Conservation (phyloP, 148 eudicot species). For the Camellia granthamiana region DNA sequence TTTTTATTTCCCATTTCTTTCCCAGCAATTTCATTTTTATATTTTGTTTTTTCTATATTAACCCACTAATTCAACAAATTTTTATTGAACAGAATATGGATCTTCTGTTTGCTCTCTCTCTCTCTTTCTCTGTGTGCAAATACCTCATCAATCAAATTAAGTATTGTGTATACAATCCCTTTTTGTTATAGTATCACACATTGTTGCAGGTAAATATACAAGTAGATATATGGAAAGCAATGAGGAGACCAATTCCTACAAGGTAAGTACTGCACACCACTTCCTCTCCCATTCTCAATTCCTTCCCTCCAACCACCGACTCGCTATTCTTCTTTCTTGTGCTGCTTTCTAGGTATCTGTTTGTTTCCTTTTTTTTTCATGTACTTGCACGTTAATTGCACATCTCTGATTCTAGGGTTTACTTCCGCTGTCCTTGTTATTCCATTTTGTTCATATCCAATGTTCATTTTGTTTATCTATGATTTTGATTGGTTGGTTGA, state of each 20-base stretch:
- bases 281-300: neutral
- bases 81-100: neutral
- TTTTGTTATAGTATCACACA: slow-evolving; percentile 1
- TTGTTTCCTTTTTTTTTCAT: neutral
- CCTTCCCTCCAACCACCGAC: too few species aligned
- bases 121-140: too few species aligned
- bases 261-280: neutral
- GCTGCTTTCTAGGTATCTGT: neutral
- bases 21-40: neutral
- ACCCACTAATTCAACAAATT: neutral
- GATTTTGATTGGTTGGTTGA: neutral
- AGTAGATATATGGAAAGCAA: slow-evolving; percentile 9
- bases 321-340: too few species aligned
- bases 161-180: neutral
- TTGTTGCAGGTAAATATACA: neutral
- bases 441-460: neutral
- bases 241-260: slow-evolving; percentile 6
- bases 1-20: neutral
- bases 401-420: neutral
- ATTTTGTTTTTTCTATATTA: neutral
- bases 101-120: neutral
- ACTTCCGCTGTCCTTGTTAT: neutral
- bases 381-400: neutral
- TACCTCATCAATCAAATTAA: neutral
- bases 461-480: neutral